Percentiles rank a stretch among this genome's conserved stretches.
Conservation (phyloP, 1,284 basidiomycete genomes). For the Ceraceosorus guamensis region DNA sequence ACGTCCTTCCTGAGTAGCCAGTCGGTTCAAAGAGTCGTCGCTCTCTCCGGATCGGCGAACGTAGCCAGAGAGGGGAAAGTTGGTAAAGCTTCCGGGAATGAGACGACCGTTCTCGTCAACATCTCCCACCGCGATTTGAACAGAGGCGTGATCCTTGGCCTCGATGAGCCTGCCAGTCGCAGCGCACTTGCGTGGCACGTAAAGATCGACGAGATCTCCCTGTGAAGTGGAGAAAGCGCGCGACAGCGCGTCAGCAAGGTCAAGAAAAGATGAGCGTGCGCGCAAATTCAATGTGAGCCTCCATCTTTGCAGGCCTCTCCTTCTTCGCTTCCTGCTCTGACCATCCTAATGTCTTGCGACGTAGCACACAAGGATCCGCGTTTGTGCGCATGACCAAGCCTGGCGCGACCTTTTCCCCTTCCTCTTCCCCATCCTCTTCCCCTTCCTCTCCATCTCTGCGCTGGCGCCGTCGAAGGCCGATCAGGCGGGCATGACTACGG, state of each 20-base stretch:
- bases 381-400: no score
- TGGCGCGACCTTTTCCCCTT: no score
- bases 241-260: neutral
- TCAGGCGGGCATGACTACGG: neutral
- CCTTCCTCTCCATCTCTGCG: no score
- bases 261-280: neutral
- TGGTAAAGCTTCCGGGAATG: conserved; percentile 69
- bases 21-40: conserved; percentile 92
- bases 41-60: conserved; percentile 93
- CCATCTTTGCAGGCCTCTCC: neutral
- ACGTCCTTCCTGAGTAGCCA: conserved; percentile 92
- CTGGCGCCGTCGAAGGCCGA: no score
- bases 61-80: conserved; percentile 87
- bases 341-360: neutral
- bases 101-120: conserved; percentile 90
- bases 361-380: no score
- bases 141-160: conserved; percentile 97
- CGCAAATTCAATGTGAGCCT: neutral
- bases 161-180: conserved; percentile 82
- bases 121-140: conserved; percentile 90
- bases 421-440: no score
- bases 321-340: neutral
- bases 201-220: conserved; percentile 99
- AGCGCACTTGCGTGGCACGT: conserved; percentile 94
- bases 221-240: conserved; percentile 47